Evolutionary conservation across 306 rosid genomes (phyloP), one percentile per base, ranked within the genome.

Genomic region (Quercus glauca): DNA sequence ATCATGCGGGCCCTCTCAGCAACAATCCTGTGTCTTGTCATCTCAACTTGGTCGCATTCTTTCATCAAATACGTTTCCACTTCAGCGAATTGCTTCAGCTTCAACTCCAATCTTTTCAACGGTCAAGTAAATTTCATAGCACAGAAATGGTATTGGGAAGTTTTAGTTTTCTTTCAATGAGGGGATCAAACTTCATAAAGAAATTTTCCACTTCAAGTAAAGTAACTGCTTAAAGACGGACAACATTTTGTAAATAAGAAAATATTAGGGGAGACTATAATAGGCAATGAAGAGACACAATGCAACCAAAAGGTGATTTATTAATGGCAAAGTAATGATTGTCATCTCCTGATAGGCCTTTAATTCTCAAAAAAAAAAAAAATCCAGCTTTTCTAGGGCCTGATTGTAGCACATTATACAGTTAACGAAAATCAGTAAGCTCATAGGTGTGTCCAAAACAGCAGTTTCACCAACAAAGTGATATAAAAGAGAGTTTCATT

Each of bases 31-130:
- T 91, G 97, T 84, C 92, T 88, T 26, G 94, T 69, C 88, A 90
- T 91, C 85, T 93, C 98, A 76, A 93, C 88, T 87, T 96, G 98
- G 71, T 96, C 99, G 1, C 97, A 93, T 86, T 96, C 99, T 82
- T 96, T 96, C 99, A 93, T 91, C 83, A 96, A 85, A 53, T 89
- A 85, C n/a, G 98, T 93, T 86, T 96, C 99, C 76, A 96, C 90
- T 89, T 96, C 99, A 23, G 98, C 99, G 81, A 96, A 96, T 80
- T 96, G 99, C 89, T 96, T 93, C 84, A 96, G 85, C 93, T 96
- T 96, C 93, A 96, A 76, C 83, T 96, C 98, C 87, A 96, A 78
- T 88, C 98, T 91, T 85, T 91, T 96, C 94, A 96, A 83, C 98
- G 91, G 93, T 69, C 58, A 78, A 21, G 78, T 25, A 71, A 88